Conservation (phyloP, 805 yeast species). For the Suhomyces sp. region DNA sequence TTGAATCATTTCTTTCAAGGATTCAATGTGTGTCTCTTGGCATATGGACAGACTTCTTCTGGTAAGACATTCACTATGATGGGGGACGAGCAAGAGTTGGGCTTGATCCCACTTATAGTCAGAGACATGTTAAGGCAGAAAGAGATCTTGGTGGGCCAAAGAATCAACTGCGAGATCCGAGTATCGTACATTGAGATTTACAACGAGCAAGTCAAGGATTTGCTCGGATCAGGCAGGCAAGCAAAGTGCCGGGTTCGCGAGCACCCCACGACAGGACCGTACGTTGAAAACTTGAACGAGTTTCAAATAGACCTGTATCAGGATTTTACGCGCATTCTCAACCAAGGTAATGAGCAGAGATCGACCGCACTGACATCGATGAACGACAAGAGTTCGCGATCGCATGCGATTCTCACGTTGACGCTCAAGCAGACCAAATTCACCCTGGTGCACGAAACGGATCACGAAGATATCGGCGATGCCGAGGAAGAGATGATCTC, state of each 20-base stretch:
- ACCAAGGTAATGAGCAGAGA: constrained; percentile 52
- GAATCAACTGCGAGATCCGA: constrained; percentile 37
- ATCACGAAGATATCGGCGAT: constrained; percentile 27
- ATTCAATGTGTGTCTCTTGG: constrained; percentile 40
- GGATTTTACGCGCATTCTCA: constrained; percentile 48
- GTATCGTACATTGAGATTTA: constrained; percentile 73
- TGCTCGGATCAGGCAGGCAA: constrained; percentile 33
- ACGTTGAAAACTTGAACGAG: constrained; percentile 64
- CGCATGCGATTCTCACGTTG: constrained; percentile 76
- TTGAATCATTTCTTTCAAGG: constrained; percentile 48
- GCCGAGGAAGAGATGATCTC: constrained; percentile 52
- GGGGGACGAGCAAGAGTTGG: constrained; percentile 35
- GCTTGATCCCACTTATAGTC: constrained; percentile 45
- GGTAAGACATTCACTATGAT: constrained; percentile 45
- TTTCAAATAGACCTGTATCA: constrained; percentile 44
- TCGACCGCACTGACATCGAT: constrained; percentile 71
- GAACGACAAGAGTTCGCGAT: constrained; percentile 72
- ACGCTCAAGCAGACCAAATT: constrained; percentile 55
- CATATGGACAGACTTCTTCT: constrained; percentile 44
- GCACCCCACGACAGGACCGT: constrained; percentile 63
- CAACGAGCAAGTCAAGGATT: constrained; percentile 71
- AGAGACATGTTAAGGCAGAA: constrained; percentile 48
- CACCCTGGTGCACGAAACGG: constrained; percentile 14
- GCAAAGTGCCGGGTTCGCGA: constrained; percentile 56
- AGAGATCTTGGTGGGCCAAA: constrained; percentile 33